These are phyloP conservation scores for Calvatia gigantea DNA, from an alignment of 768 basidiomycete species.

Conservation along the genomic window DNA sequence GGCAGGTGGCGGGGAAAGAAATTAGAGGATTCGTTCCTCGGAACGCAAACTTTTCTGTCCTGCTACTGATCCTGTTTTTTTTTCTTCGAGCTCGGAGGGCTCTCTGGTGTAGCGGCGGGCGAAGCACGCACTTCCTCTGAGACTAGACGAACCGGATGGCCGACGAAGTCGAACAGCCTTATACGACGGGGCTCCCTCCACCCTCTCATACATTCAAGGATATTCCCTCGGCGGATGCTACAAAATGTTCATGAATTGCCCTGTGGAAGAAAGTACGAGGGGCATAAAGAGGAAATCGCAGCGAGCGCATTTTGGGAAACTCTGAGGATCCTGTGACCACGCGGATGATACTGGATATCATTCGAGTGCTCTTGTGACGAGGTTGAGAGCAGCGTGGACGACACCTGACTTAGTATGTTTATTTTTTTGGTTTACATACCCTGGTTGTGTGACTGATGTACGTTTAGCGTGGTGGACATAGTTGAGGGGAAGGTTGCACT, in stretches of 20 bases:
- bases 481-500: slow-evolving; percentile 79
- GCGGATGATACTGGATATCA: slow-evolving; percentile 98
- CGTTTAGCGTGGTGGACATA: slow-evolving; percentile 69
- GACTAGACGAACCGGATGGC: slow-evolving; percentile 99
- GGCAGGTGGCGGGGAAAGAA: slow-evolving; percentile 99
- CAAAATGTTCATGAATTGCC: slow-evolving; percentile 97
- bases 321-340: slow-evolving; percentile 89
- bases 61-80: background rate
- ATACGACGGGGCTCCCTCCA: slow-evolving; percentile 97
- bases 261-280: slow-evolving; percentile 85
- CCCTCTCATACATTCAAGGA: slow-evolving; percentile 98
- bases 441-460: background rate
- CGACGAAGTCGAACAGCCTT: slow-evolving; percentile 95
- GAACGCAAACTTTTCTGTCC: too few relatives aligned
- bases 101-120: slow-evolving; percentile 97
- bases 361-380: slow-evolving; percentile 91
- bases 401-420: slow-evolving; percentile 81
- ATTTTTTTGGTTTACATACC: background rate
- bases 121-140: slow-evolving; percentile 97
- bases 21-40: slow-evolving; percentile 49
- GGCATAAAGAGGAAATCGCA: slow-evolving; percentile 90
- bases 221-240: slow-evolving; percentile 93
- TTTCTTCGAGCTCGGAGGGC: slow-evolving; percentile 85
- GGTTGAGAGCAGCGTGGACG: slow-evolving; percentile 80
- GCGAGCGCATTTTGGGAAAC: slow-evolving; percentile 90